Percentiles rank a stretch among this genome's conserved stretches.
phyloP scores from a whole-genome alignment of 176 grass and related monocot species.

The Rhynchospora tenuis region DNA sequence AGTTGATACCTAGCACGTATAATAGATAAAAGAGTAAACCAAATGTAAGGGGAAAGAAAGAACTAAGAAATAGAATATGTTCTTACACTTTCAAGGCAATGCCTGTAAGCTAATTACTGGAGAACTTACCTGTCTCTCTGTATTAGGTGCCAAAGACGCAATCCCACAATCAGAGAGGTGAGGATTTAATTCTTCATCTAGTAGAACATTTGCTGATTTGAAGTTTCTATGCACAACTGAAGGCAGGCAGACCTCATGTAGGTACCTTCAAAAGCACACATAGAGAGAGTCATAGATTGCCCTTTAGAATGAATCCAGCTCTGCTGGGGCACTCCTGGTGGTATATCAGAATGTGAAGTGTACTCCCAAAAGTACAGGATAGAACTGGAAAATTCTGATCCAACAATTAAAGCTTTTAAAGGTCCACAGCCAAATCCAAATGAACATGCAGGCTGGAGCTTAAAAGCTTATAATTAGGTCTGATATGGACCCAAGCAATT shows the following conservation, averaged over 20 bases:
- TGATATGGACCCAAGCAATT: not conserved
- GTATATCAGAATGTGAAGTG: not conserved
- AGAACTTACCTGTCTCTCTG: constrained; percentile 73
- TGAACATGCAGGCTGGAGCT: too few relatives aligned
- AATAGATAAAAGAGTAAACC: constrained; percentile 10
- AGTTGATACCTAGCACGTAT: constrained; percentile 50
- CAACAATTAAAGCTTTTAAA: not conserved
- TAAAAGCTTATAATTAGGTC: too few relatives aligned
- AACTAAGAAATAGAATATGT: not conserved
- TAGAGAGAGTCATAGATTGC: constrained; percentile 13
- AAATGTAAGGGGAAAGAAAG: constrained; percentile 14
- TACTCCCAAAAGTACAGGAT: not conserved
- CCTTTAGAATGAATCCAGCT: constrained; percentile 15
- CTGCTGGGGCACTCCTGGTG: not conserved
- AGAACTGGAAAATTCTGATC: not conserved
- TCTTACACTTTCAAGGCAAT: not conserved
- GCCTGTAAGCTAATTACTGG: not conserved
- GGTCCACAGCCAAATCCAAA: not conserved
- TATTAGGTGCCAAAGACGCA: constrained; percentile 81
- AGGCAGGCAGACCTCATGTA: constrained; percentile 97
- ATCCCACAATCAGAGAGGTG: constrained; percentile 93
- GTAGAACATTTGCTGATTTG: constrained; percentile 91
- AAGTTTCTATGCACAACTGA: constrained; percentile 92
- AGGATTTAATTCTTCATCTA: constrained; percentile 93
- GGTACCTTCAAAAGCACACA: constrained; percentile 44